phyloP scores from a whole-genome alignment of 257 asterid species.

The Plantago major region DNA sequence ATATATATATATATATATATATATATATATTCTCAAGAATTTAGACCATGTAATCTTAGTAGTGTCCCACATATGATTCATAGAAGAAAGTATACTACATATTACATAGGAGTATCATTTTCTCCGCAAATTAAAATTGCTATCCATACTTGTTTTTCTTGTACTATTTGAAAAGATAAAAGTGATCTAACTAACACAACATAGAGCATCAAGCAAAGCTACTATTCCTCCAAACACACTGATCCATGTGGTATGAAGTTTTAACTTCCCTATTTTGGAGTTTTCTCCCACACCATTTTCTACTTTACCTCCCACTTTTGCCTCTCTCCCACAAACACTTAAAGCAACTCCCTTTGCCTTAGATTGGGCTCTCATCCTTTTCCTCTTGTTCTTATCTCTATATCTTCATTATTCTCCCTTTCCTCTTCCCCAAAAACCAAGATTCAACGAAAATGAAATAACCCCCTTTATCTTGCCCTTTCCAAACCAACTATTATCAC shows the following conservation, averaged over 20 bases:
- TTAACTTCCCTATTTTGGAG: slow-evolving; percentile 42
- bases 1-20: too few relatives aligned
- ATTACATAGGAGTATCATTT: neutral
- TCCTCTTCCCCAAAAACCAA: slow-evolving; percentile 25
- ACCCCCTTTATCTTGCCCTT: neutral
- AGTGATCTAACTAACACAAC: slow-evolving; percentile 33
- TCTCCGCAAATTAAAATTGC: neutral
- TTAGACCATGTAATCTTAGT: too few relatives aligned
- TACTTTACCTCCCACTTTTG: slow-evolving; percentile 40
- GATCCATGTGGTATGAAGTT: slow-evolving; percentile 49
- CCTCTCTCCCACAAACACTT: slow-evolving; percentile 29
- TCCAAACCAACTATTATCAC: slow-evolving; percentile 8
- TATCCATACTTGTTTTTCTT: neutral
- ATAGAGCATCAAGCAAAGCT: slow-evolving; percentile 35
- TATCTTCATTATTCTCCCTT: slow-evolving; percentile 40
- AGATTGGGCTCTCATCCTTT: slow-evolving; percentile 46
- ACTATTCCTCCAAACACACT: slow-evolving; percentile 71
- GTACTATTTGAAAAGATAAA: slow-evolving; percentile 22
- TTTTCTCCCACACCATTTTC: slow-evolving; percentile 36
- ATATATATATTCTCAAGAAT: too few relatives aligned
- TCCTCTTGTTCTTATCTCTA: slow-evolving; percentile 52
- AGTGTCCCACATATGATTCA: too few relatives aligned
- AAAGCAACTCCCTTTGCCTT: slow-evolving; percentile 23
- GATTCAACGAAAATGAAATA: neutral
- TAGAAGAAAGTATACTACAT: neutral